Evolutionary conservation across 345 rosid species (phyloP), one percentile per base, ranked within the genome.

Genomic region (Luvunga scandens): DNA sequence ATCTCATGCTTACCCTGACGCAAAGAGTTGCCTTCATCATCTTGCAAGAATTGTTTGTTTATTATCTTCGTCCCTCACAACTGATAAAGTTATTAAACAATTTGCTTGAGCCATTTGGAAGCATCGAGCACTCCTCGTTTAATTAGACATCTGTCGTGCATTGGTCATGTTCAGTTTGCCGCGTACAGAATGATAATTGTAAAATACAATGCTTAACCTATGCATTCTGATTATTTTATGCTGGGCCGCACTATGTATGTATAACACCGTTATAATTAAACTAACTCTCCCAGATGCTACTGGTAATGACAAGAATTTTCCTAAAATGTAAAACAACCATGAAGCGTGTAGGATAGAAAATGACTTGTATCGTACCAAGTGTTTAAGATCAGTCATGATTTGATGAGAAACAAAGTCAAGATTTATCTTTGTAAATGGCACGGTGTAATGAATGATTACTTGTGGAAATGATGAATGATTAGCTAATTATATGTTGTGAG

Each of bases 131-230:
- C 62, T 64, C 42, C n/a, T 57, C 24, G 42, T 67, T 36, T 14
- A 13, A 45, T 45, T 45, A 21, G n/a, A 45, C 12, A 71, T 48
- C 53, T 72, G 75, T 59, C 74, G 36, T 25, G 73, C 68, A 39
- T 30, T 79, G 57, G 30, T n/a, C 62, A n/a, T 2, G 5, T 24
- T 73, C 78, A 38, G 61, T 66, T 67, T 48, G 78, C 78, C 75
- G 75, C 75, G 6, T 73, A 27, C 31, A 7, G 13, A 33, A 57
- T 56, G 22, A 21, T 77, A 45, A 73, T 73, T 60, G 76, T 61
- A 36, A 61, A 18, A 60, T 39, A 61, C 77, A 60, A 73, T 73
- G 77, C 31, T 27, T 36, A 7, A 7, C 14, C 34, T 33, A 72
- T 25, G 13, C 19, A n/a, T 57, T 71, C 24, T 71, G 33, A 71